Evolutionary conservation across 768 basidiomycete species (phyloP), one percentile per base, ranked within the genome.

Genomic region (Pleurotus pulmonarius): DNA sequence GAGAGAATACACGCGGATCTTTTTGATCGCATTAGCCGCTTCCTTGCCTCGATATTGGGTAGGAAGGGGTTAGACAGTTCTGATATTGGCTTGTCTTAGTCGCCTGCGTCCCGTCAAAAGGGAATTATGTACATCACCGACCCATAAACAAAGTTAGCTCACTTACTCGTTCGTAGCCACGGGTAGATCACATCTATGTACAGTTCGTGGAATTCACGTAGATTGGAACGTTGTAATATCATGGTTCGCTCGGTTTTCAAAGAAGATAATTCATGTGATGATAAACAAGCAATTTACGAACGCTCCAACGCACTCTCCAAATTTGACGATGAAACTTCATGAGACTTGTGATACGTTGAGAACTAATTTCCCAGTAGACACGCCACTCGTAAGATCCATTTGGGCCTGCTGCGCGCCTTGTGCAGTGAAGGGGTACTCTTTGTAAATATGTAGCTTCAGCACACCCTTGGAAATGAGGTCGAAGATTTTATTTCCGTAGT

Each of bases 291-390:
- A 7, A 8, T 34, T 8, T 11, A 34, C 9, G 9, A 11, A 34
- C 11, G 29, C 3, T 34, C 8, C 11, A 7, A 34, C 8, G 8
- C 11, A 8, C 3, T 7, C 8, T 34, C 8, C 6, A 34, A 34
- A 11, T 34, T 11, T 34, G 20, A 9, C 9, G 29, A 7, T 7
- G 29, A 8, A 34, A 7, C 8, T 34, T 11, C 9, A 34, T 7
- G 29, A 34, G 29, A 9, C 37, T 22, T 39, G 22, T 8, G 48
- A 34, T 39, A 52, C 6, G 15, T 90, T 90, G 62, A 98, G 75
- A 47, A 98, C 60, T 64, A 99, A 69, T 69, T 98, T 99, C 3
- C 96, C 96, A 2, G 79, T 80, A 11, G 93, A 92, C 68, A 83
- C 86, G 46, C 96, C 87, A 5, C 82, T 76, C 0, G 80, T 80